phyloP scores from a whole-genome alignment of 306 rosid species.

The Gynostemma pentaphyllum region DNA sequence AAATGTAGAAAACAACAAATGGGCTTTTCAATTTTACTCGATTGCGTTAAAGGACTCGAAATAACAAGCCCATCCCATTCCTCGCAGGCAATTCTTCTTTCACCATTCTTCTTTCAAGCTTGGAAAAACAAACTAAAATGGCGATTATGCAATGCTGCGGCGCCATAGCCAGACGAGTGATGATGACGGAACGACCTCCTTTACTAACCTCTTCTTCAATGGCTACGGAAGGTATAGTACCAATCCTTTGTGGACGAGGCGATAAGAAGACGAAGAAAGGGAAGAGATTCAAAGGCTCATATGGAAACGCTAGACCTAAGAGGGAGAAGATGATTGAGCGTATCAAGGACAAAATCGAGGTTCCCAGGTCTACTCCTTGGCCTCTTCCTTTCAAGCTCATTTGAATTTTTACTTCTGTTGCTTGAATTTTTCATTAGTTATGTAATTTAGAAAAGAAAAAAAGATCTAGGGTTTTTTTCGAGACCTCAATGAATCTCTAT shows the following conservation, averaged over 20 bases:
- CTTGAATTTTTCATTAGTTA: background rate
- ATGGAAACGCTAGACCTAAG: slow-evolving; percentile 66
- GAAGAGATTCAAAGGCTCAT: slow-evolving; percentile 87
- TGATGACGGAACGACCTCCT: slow-evolving; percentile 24
- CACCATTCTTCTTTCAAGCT: too few relatives aligned
- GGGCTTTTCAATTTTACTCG: too few relatives aligned
- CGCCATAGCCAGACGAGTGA: slow-evolving; percentile 36
- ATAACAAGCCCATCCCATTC: too few relatives aligned
- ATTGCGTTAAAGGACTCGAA: too few relatives aligned
- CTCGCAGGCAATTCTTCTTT: too few relatives aligned
- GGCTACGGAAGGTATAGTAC: slow-evolving; percentile 13
- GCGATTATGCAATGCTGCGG: slow-evolving; percentile 53
- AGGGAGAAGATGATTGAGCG: slow-evolving; percentile 90
- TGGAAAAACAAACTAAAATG: slow-evolving; percentile 12
- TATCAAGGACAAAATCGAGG: slow-evolving; percentile 83
- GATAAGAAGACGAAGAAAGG: slow-evolving; percentile 93
- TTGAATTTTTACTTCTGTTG: background rate
- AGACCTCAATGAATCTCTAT: background rate
- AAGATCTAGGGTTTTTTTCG: slow-evolving; percentile 3
- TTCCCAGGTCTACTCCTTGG: slow-evolving; percentile 97
- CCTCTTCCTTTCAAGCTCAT: slow-evolving; percentile 94
- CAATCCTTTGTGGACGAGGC: slow-evolving; percentile 73
- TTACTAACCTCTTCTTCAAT: background rate
- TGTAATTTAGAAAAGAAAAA: background rate
- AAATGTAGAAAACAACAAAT: too few relatives aligned